Evolutionary conservation across 2,329 filamentous ascomycete species (phyloP).

Genomic region (Neurospora crassa): DNA sequence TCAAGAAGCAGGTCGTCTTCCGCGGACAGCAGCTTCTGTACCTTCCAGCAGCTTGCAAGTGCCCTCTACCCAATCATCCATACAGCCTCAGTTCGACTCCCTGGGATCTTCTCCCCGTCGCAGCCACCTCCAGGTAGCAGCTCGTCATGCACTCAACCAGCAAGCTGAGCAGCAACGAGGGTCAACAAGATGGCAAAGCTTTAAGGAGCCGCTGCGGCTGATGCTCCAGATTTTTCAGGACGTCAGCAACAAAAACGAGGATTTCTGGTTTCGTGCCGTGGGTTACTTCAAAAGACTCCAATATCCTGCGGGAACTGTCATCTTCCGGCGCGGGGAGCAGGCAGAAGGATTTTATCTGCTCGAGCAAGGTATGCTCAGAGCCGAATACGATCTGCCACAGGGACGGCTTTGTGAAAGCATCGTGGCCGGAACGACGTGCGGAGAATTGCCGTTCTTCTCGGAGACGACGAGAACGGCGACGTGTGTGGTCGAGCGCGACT

Average conservation of each 20-base stretch:
- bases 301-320: constrained; percentile 56
- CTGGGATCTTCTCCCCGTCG: constrained; percentile 72
- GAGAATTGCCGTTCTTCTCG: constrained; percentile 92
- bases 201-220: constrained; percentile 82
- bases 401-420: constrained; percentile 86
- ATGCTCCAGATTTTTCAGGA: constrained; percentile 95
- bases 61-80: constrained; percentile 26
- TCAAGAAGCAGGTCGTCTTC: constrained; percentile 48
- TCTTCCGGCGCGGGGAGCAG: constrained; percentile 69
- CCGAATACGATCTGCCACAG: constrained; percentile 85
- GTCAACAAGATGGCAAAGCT: constrained; percentile 64
- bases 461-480: constrained; percentile 82
- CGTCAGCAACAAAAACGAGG: constrained; percentile 75
- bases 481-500: constrained; percentile 72
- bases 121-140: constrained; percentile 67
- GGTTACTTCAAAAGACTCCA: constrained; percentile 65
- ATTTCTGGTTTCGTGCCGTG: constrained; percentile 83
- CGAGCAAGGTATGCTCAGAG: constrained; percentile 78
- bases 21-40: constrained; percentile 25
- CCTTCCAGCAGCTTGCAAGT: constrained; percentile 38
- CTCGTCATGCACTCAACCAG: constrained; percentile 63
- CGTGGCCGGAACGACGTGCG: constrained; percentile 87
- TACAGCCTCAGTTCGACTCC: constrained; percentile 26
- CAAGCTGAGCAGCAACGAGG: constrained; percentile 44
- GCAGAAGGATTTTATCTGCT: constrained; percentile 84